Evolutionary conservation across 306 rosid species (phyloP), one percentile per base, ranked within the genome.

Genomic region (Datisca glomerata): DNA sequence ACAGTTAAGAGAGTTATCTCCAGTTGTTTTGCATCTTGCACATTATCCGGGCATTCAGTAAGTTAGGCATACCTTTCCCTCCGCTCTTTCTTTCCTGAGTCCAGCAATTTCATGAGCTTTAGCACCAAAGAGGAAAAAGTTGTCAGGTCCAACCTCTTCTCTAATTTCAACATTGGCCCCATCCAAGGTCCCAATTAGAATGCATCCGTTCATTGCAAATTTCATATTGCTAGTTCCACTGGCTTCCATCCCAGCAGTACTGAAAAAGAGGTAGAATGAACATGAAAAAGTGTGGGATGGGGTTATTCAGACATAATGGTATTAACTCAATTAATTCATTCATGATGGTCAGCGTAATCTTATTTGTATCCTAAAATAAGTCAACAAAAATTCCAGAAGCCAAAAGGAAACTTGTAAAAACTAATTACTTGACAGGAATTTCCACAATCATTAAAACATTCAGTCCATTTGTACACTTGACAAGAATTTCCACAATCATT

Each of bases 181-280:
- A 56, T 91, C 98, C 65, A 91, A 70, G 45, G 96, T 91, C 53
- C 98, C 98, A 64, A 91, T 91, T 57, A 70, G 73, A 53, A 91
- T 28, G 67, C 98, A 91, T 24, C 98, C 98, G 45, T 84, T 91
- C 93, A 91, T 84, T 21, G 94, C 79, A 64, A 91, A 91, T 67
- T 91, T 91, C 98, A 91, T 91, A 78, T 84, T 91, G 73, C 98
- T 84, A 22, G 98, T 91, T 68, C 98, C 98, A 68, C 98, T 84
- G 65, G 98, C 98, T 55, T 91, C 98, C 98, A 91, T 91, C 42
- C 98, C 98, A 35, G 98, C 98, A 56, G 98, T 91, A 66, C 98
- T 91, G 43, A 53, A 48, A 31, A 37, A 18, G 20, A 19, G n/a
- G n/a, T n/a, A 3, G 8, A n/a, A 12, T 25, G 11, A 16, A 24